Conservation (phyloP, 257 asterid genomes). For the Ilex asprella region DNA sequence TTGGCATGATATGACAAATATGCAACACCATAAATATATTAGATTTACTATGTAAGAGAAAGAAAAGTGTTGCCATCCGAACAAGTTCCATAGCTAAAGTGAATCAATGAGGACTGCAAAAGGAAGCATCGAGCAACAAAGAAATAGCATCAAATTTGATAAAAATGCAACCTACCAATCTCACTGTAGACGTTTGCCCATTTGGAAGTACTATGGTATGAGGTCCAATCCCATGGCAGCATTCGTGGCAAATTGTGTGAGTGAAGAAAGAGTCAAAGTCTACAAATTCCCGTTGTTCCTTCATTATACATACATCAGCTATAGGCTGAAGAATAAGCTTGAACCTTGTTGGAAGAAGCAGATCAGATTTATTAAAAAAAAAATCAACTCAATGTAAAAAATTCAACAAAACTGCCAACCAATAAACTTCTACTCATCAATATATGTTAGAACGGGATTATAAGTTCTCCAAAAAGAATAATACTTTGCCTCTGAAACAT, state of each 20-base stretch:
- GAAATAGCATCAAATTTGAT: neutral
- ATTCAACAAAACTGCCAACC: neutral
- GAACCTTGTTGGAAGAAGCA: slow-evolving; percentile 51
- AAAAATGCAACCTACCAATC: slow-evolving; percentile 53
- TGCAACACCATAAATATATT: neutral
- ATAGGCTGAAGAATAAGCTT: slow-evolving; percentile 88
- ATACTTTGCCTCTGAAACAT: slow-evolving; percentile 95
- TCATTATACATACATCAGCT: slow-evolving; percentile 59
- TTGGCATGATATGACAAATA: too few relatives aligned
- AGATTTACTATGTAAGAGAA: too few relatives aligned
- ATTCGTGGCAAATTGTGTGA: slow-evolving; percentile 91
- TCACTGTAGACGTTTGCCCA: slow-evolving; percentile 78
- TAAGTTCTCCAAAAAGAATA: neutral
- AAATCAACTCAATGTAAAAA: too few relatives aligned
- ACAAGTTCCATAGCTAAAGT: too few relatives aligned
- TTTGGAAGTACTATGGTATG: slow-evolving; percentile 79
- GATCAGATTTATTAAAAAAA: neutral
- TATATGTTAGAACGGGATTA: neutral
- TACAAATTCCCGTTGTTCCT: slow-evolving; percentile 62
- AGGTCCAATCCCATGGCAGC: slow-evolving; percentile 99
- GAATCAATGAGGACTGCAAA: neutral
- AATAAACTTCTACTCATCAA: neutral
- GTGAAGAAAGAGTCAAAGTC: slow-evolving; percentile 91
- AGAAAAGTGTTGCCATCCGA: too few relatives aligned
- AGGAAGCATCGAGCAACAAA: neutral